Evolutionary conservation across 495 filamentous ascomycete species (phyloP), one percentile per base, ranked within the genome.

Genomic region (Annulohypoxylon bovei): DNA sequence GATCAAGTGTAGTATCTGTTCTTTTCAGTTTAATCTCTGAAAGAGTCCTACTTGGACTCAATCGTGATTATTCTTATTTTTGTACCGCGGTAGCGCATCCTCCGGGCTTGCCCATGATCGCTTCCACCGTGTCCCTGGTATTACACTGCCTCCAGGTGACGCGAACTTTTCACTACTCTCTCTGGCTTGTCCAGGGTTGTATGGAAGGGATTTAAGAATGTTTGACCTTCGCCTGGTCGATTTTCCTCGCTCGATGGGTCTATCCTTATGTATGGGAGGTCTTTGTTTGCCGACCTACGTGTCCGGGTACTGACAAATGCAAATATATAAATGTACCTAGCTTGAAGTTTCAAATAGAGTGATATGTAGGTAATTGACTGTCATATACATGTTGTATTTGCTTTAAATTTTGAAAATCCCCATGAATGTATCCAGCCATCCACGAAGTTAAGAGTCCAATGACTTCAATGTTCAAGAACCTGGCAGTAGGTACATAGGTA

Each of bases 1-100:
- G 92, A 95, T 95, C 92, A 95, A 94, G 92, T 95, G 92, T 95
- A 94, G 92, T 94, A 96, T 95, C 93, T 96, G 92, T 94, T 95
- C 93, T 96, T 94, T 93, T 93, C 90, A 94, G 91, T 93, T 93
- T 94, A 93, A 94, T 87, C 83, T 86, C 85, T 87, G 85, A 85
- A 85, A 87, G 75, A 78, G 72, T 70, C 59, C 20, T 23, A 74
- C 35, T 14, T 32, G 37, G 65, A 59, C 49, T 61, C 62, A 55
- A 60, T 74, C 62, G 82, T 87, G 86, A 89, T 91, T 91, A 90
- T 84, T 85, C 87, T 84, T 81, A 90, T 91, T 90, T 91, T 90
- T 79, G 85, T 73, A 81, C 42, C 71, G 55, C 64, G 87, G 75
- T 62, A 69, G 75, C 37, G 72, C 77, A 66, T 79, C 85, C 89